Base-by-base conservation (phyloP, 805 yeast genomes). In the Candida berthetii region DNA sequence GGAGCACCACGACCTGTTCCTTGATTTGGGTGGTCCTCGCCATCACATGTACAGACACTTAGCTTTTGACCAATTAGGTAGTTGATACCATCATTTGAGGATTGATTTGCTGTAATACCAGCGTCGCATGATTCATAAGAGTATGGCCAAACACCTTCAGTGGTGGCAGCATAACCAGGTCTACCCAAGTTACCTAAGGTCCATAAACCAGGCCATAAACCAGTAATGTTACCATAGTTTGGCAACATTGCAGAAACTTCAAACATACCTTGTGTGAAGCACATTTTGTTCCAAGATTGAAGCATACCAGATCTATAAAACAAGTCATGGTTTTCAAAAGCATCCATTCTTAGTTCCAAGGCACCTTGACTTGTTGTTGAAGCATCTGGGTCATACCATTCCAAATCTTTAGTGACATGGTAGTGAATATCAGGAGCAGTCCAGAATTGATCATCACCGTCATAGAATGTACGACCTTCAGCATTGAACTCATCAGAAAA, bases 201-300 rank as follows among this genome's bases (percentile, higher is more conserved):
- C 97, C 97, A 90, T 43, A 87, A 53, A 71, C 96, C 98, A 1
- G 98, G 97, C 98, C 98, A 90, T 48, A 90, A 67, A 17, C 98
- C 98, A 4, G 83, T 69, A 25, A 82, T 72, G 42, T 77, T 68
- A 53, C 95, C 96, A 50, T 74, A 76, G 47, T 87, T 86, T 28
- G 97, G 96, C 47, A 90, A 65, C 44, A 74, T 73, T 0, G 85
- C 91, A 9, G 88, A 79, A 5, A 84, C 76, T 57, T 86, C 96
- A 48, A 89, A 52, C 34, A 68, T 59, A 38, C 97, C 97, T 56
- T 88, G 88, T 3, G 95, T 82, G 60, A 84, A 88, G 58, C 98
- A 90, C 58, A 90, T 55, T 64, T 82, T 80, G 64, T 90, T 90
- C 98, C 98, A 90, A 24, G 85, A 73, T 64, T 89, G 96, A 13